phyloP scores from a whole-genome alignment of 306 rosid genomes.

The Dryas alaskensis region DNA sequence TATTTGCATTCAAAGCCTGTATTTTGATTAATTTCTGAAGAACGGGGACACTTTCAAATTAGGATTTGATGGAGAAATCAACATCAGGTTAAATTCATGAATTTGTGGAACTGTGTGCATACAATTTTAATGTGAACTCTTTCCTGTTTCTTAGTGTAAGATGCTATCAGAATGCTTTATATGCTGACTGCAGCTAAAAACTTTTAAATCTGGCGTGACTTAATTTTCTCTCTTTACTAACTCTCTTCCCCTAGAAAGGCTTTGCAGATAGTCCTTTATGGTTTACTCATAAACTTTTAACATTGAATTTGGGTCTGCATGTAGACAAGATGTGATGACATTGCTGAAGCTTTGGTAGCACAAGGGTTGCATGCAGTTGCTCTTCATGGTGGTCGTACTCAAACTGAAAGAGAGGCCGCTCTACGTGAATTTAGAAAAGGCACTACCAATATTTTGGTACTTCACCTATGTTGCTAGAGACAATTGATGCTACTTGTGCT shows the following conservation, averaged over 20 bases:
- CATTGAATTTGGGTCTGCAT: slow-evolving; percentile 27
- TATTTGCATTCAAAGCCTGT: background rate
- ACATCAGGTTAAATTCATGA: background rate
- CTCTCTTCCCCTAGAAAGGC: background rate
- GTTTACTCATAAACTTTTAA: background rate
- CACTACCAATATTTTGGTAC: slow-evolving; percentile 77
- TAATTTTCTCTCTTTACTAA: background rate
- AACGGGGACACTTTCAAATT: background rate
- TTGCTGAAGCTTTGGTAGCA: slow-evolving; percentile 78
- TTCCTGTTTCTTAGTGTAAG: background rate
- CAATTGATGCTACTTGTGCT: background rate
- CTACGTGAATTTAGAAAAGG: slow-evolving; percentile 68
- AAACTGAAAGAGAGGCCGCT: slow-evolving; percentile 81
- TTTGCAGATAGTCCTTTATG: background rate
- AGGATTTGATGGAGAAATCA: slow-evolving; percentile 9
- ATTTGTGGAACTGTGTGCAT: slow-evolving; percentile 1
- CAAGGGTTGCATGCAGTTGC: slow-evolving; percentile 85
- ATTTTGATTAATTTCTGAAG: background rate
- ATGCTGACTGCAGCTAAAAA: background rate
- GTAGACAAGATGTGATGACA: slow-evolving; percentile 80
- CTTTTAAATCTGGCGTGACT: background rate
- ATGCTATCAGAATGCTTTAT: background rate
- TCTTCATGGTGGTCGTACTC: slow-evolving; percentile 90
- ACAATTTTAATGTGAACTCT: background rate
- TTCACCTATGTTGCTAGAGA: slow-evolving; percentile 7